Conservation (phyloP, 2,329 filamentous ascomycete species). For the Aspergillus proliferans region DNA sequence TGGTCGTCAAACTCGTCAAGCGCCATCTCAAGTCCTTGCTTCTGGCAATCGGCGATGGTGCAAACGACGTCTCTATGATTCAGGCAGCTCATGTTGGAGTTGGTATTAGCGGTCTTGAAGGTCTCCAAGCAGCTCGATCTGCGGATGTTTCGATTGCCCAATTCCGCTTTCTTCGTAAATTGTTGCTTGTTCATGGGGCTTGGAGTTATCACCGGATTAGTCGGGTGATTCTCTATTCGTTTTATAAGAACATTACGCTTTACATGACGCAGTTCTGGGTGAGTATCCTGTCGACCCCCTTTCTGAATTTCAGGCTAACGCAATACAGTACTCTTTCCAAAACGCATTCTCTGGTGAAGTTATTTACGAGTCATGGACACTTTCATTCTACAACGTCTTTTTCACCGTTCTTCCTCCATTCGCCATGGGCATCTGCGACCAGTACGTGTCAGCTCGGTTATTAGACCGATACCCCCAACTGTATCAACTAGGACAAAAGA, state of each 20-base stretch:
- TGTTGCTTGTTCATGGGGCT: constrained; percentile 87
- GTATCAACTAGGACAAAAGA: constrained; percentile 87
- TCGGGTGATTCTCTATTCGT: constrained; percentile 96
- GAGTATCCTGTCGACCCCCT: constrained; percentile 34
- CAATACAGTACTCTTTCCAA: constrained; percentile 80
- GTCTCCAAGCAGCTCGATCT: constrained; percentile 89
- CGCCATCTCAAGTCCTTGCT: constrained; percentile 86
- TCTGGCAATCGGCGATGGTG: constrained; percentile 92
- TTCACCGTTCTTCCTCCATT: constrained; percentile 93
- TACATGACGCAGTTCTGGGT: constrained; percentile 99
- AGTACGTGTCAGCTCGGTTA: constrained; percentile 90
- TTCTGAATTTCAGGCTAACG: constrained; percentile 11
- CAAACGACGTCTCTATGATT: constrained; percentile 99
- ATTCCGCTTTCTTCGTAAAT: constrained; percentile 89
- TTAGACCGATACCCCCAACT: constrained; percentile 94
- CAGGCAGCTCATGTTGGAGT: constrained; percentile 97
- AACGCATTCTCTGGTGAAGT: constrained; percentile 97
- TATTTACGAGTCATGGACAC: constrained; percentile 97
- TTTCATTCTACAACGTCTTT: constrained; percentile 99
- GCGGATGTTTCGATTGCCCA: constrained; percentile 94
- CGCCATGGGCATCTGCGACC: constrained; percentile 92
- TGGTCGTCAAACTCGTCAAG: constrained; percentile 97
- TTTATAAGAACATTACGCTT: constrained; percentile 98
- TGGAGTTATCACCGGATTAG: constrained; percentile 98
- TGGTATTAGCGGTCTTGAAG: constrained; percentile 94